Percentiles rank a stretch among this genome's conserved stretches.
These are phyloP conservation scores for Cichorium intybus DNA, from an alignment of 140 eudicot genomes.

Conservation along the genomic window DNA sequence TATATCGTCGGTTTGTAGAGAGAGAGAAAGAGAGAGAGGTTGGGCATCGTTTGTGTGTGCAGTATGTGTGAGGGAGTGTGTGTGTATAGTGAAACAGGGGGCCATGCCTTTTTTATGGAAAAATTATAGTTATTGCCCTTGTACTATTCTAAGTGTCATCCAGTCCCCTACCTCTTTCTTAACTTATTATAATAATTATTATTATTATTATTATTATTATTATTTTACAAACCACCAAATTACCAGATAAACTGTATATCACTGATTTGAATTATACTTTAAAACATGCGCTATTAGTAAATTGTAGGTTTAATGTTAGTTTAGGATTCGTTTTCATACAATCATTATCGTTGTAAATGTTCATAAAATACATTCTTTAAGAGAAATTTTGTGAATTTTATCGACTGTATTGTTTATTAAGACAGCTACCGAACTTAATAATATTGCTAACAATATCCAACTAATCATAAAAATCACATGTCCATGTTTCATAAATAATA, in stretches of 20 bases:
- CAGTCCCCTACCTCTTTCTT: not conserved
- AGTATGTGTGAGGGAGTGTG: constrained; percentile 21
- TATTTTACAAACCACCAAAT: no score
- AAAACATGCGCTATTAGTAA: no score
- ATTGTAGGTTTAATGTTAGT: not conserved
- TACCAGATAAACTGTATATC: not conserved
- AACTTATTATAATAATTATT: no score
- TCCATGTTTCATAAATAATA: not conserved
- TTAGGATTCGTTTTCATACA: not conserved
- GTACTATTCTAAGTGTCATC: constrained; percentile 6
- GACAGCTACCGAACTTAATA: not conserved
- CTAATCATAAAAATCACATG: not conserved
- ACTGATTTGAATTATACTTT: not conserved
- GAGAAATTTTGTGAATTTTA: not conserved
- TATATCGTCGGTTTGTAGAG: constrained; percentile 54
- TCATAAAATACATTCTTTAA: no score
- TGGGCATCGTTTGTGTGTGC: constrained; percentile 5
- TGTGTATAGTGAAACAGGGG: not conserved
- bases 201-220: no score
- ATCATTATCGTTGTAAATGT: no score
- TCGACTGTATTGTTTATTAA: not conserved
- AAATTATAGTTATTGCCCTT: not conserved
- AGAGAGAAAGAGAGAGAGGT: constrained; percentile 23
- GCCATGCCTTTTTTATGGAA: not conserved
- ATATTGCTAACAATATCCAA: not conserved